Percentiles rank a stretch among this genome's conserved stretches.
phyloP scores from a whole-genome alignment of 306 rosid genomes.

The Vicia faba region DNA sequence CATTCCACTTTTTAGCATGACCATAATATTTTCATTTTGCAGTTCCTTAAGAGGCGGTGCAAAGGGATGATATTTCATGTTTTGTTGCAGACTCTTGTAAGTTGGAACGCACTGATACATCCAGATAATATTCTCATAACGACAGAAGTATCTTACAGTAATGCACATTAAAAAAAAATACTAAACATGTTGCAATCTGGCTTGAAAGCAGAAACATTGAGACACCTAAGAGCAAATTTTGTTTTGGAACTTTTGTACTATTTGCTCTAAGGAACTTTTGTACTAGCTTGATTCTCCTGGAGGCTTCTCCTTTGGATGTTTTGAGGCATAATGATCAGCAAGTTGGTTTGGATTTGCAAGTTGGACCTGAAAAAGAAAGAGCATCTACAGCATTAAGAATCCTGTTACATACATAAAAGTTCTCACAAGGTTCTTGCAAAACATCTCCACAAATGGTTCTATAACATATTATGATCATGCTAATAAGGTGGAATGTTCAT shows the following conservation, averaged over 20 bases:
- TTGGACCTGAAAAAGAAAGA: slow-evolving; percentile 61
- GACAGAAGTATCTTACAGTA: slow-evolving; percentile 36
- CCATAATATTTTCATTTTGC: slow-evolving; percentile 15
- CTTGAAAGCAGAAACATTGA: slow-evolving; percentile 30
- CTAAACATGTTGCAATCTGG: slow-evolving; percentile 35
- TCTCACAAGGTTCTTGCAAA: slow-evolving; percentile 12
- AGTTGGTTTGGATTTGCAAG: slow-evolving; percentile 89
- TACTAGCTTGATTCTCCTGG: slow-evolving; percentile 66
- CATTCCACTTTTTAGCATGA: neutral
- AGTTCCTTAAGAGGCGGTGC: slow-evolving; percentile 9
- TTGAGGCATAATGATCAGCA: slow-evolving; percentile 76
- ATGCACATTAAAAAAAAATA: slow-evolving; percentile 24
- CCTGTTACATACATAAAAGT: slow-evolving; percentile 15
- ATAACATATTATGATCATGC: neutral
- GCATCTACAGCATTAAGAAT: slow-evolving; percentile 22
- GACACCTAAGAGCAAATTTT: slow-evolving; percentile 30
- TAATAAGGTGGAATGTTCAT: neutral
- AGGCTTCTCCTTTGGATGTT: slow-evolving; percentile 95
- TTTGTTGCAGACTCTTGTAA: slow-evolving; percentile 14
- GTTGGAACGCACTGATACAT: slow-evolving; percentile 30
- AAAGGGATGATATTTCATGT: neutral
- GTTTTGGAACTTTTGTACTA: slow-evolving; percentile 23
- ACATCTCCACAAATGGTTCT: slow-evolving; percentile 7
- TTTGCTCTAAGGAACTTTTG: slow-evolving; percentile 7
- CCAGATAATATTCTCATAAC: slow-evolving; percentile 29